phyloP scores from a whole-genome alignment of 2,329 filamentous ascomycete genomes.

The Exophiala sideris region DNA sequence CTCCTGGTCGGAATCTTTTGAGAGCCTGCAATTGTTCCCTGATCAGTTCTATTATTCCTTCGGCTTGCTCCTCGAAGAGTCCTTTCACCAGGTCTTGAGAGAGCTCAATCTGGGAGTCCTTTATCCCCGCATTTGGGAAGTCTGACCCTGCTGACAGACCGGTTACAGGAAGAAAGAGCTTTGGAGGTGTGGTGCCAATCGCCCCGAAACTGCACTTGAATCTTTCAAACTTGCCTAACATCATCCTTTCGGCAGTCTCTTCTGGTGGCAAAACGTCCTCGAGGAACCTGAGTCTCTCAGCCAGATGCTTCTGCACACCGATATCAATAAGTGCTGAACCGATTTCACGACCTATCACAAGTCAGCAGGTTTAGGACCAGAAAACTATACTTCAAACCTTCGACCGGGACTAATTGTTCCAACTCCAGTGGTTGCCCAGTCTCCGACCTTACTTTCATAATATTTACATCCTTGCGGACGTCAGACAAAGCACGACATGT shows the following conservation, averaged over 20 bases:
- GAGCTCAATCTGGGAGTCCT: conserved; percentile 33
- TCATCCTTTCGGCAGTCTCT: conserved; percentile 33
- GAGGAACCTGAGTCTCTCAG: conserved; percentile 19
- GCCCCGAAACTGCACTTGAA: conserved; percentile 36
- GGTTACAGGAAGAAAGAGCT: conserved; percentile 32
- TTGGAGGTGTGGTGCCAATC: conserved; percentile 27
- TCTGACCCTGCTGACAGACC: conserved; percentile 23
- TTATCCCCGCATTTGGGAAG: conserved; percentile 30
- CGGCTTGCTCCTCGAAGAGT: conserved; percentile 19
- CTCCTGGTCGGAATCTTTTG: conserved; percentile 27
- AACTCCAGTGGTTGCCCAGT: conserved; percentile 29
- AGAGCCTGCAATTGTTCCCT: conserved; percentile 30
- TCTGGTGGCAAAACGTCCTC: conserved; percentile 24
- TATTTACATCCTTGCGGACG: conserved; percentile 31
- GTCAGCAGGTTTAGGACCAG: background rate
- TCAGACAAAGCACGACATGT: background rate
- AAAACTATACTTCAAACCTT: conserved; percentile 9
- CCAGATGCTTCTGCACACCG: conserved; percentile 30
- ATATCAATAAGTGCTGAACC: conserved; percentile 38
- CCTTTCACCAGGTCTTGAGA: conserved; percentile 14
- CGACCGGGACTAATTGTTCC: conserved; percentile 25
- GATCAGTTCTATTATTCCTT: conserved; percentile 32
- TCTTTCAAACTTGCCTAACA: conserved; percentile 33
- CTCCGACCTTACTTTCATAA: conserved; percentile 29
- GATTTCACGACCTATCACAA: conserved; percentile 32